A percentile compares a stretch with the other conserved stretches of the same genome.
Conservation (phyloP, 768 basidiomycete species). For the Bullera alba region DNA sequence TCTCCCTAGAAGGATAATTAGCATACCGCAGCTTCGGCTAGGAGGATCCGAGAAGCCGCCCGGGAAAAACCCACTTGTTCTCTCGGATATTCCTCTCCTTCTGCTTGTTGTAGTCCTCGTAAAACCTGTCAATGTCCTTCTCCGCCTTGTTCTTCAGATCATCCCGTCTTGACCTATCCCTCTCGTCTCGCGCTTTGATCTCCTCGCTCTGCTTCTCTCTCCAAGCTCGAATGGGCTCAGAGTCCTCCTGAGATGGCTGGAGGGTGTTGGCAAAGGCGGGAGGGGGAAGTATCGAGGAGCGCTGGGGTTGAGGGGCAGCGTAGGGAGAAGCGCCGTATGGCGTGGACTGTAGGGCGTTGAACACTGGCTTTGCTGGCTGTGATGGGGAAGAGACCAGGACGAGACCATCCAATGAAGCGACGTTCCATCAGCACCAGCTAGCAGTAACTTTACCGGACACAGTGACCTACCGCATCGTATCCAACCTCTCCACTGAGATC, state of each 20-base stretch:
- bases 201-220: slow-evolving; percentile 76
- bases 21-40: background rate
- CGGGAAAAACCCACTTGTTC: slow-evolving; percentile 95
- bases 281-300: slow-evolving; percentile 38
- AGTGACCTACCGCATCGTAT: slow-evolving; percentile 31
- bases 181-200: slow-evolving; percentile 75
- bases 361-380: slow-evolving; percentile 35
- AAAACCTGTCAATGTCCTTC: slow-evolving; percentile 45
- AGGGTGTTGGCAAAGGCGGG: slow-evolving; percentile 39
- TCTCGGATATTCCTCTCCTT: slow-evolving; percentile 85
- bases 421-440: background rate
- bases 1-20: slow-evolving; percentile 56
- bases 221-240: slow-evolving; percentile 63
- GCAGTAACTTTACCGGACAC: background rate
- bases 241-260: slow-evolving; percentile 33
- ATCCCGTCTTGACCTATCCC: slow-evolving; percentile 65
- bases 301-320: slow-evolving; percentile 17
- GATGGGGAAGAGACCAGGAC: background rate
- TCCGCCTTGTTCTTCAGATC: slow-evolving; percentile 72
- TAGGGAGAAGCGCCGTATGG: slow-evolving; percentile 44
- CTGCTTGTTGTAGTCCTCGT: slow-evolving; percentile 59
- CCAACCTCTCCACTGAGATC: slow-evolving; percentile 37
- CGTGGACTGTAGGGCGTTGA: slow-evolving; percentile 36
- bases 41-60: background rate
- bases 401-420: background rate